These are phyloP conservation scores for Lolium rigidum DNA, from an alignment of 176 grass and related monocot species.

Conservation along the genomic window DNA sequence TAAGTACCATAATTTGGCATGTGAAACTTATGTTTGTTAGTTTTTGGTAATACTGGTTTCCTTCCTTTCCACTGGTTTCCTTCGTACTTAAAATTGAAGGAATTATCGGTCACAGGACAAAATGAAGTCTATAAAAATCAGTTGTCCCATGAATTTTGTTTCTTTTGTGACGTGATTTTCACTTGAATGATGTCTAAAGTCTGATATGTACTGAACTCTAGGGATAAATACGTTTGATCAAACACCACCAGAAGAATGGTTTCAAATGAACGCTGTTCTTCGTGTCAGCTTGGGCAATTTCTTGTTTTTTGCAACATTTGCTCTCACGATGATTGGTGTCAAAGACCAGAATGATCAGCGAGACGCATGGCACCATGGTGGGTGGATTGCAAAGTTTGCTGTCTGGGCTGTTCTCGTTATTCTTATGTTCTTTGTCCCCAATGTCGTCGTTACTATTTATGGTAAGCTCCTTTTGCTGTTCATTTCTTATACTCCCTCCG, in stretches of 20 bases:
- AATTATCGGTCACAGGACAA: not conserved
- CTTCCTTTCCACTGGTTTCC: too few species aligned
- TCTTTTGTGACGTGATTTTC: not conserved
- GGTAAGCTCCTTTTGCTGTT: constrained; percentile 54
- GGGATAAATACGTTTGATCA: constrained; percentile 62
- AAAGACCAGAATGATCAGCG: constrained; percentile 93
- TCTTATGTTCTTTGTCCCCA: constrained; percentile 94
- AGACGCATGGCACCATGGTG: constrained; percentile 94
- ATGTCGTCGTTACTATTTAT: constrained; percentile 81
- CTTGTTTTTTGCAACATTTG: constrained; percentile 87
- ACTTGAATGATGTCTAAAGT: not conserved
- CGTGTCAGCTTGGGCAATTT: constrained; percentile 94
- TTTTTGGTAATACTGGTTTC: not conserved
- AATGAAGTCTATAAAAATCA: not conserved
- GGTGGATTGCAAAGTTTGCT: constrained; percentile 85
- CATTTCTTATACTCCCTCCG: constrained; percentile 41
- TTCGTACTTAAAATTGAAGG: too few species aligned
- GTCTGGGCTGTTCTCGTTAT: constrained; percentile 81
- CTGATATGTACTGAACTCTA: constrained; percentile 35
- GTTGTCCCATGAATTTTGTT: not conserved
- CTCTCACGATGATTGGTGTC: constrained; percentile 86
- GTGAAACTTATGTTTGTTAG: not conserved
- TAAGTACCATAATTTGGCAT: not conserved
- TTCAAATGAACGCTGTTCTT: constrained; percentile 90
- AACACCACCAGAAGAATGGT: constrained; percentile 76